These are phyloP conservation scores for Lodderomyces pseudojiufengensis DNA, from an alignment of 1,139 yeast genomes.

Conservation along the genomic window DNA sequence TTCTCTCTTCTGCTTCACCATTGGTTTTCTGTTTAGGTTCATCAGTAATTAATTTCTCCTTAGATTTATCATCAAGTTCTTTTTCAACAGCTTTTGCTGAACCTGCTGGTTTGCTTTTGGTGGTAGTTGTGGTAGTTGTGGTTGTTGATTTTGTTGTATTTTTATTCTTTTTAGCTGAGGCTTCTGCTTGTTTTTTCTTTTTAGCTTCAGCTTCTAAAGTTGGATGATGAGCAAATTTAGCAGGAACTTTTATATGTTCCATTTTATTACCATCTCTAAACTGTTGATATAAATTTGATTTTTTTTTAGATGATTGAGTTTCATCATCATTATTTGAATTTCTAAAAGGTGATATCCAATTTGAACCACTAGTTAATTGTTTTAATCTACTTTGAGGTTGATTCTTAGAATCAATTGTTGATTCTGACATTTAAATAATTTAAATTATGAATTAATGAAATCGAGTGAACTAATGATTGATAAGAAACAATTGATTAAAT, in stretches of 20 bases:
- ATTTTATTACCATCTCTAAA: constrained; percentile 36
- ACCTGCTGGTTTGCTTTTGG: constrained; percentile 9
- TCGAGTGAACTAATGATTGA: too few species aligned
- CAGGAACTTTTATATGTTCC: constrained; percentile 37
- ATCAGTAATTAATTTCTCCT: constrained; percentile 9
- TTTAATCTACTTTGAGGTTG: constrained; percentile 27
- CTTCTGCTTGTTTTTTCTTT: constrained; percentile 16
- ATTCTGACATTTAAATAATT: constrained; percentile 1
- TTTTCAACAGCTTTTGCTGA: constrained; percentile 8
- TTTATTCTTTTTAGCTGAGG: constrained; percentile 17
- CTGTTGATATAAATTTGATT: constrained; percentile 28
- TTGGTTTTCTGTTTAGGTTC: too few species aligned
- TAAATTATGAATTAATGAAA: not conserved
- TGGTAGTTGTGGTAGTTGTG: constrained; percentile 13
- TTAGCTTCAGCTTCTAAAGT: constrained; percentile 34
- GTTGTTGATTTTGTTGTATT: constrained; percentile 10
- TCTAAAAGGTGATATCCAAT: constrained; percentile 56
- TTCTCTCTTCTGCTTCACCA: constrained; percentile 10
- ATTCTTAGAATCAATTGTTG: constrained; percentile 1
- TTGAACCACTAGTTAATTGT: constrained; percentile 34
- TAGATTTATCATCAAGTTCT: constrained; percentile 10
- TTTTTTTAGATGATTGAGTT: constrained; percentile 13
- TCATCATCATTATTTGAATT: constrained; percentile 16
- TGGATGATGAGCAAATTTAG: constrained; percentile 40
- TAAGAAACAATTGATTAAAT: not conserved